Conservation (phyloP, 306 rosid species). For the Citrullus colocynthis region DNA sequence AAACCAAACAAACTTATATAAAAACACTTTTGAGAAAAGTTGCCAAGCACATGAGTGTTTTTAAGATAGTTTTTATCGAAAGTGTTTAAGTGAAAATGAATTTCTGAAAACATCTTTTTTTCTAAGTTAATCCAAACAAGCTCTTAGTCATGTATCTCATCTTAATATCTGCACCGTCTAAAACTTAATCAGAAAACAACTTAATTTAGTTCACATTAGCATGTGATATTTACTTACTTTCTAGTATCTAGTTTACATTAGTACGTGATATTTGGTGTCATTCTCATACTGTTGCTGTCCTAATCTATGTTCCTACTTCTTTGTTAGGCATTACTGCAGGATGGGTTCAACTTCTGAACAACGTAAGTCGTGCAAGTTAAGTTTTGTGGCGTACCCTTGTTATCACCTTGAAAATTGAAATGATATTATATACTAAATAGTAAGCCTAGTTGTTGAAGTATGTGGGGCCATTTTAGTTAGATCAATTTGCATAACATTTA, state of each 20-base stretch:
- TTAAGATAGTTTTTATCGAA: too few relatives aligned
- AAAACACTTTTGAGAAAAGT: too few relatives aligned
- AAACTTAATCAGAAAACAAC: neutral
- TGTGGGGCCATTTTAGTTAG: neutral
- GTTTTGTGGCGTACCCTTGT: neutral
- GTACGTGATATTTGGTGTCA: neutral
- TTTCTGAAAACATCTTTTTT: too few relatives aligned
- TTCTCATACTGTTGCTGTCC: slow-evolving; percentile 14
- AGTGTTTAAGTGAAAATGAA: too few relatives aligned
- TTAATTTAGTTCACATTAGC: neutral
- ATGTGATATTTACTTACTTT: neutral
- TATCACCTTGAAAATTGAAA: slow-evolving; percentile 3
- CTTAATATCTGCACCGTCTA: neutral
- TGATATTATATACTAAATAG: neutral
- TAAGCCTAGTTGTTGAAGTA: neutral
- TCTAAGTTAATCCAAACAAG: too few relatives aligned
- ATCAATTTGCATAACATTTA: neutral
- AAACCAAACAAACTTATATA: too few relatives aligned
- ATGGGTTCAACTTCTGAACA: slow-evolving; percentile 50
- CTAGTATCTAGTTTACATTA: neutral
- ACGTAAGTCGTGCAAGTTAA: slow-evolving; percentile 29
- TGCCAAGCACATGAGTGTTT: too few relatives aligned
- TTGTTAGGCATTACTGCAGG: slow-evolving; percentile 71
- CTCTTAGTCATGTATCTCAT: neutral
- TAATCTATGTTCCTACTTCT: slow-evolving; percentile 16